phyloP scores from a whole-genome alignment of 1,284 basidiomycete genomes.

The Cystobasidiaceae sp. region DNA sequence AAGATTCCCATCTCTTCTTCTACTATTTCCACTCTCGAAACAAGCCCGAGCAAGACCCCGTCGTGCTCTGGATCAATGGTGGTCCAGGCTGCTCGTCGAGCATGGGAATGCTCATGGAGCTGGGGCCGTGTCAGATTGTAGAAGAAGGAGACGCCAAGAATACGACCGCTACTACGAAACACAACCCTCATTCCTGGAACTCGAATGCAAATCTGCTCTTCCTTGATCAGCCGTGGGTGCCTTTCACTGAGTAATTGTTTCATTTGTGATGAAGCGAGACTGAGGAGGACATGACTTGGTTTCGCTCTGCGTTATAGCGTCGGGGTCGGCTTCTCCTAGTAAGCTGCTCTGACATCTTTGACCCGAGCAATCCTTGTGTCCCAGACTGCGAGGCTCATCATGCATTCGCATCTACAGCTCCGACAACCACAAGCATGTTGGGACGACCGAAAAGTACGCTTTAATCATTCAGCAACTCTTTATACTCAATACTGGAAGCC shows the following conservation, averaged over 20 bases:
- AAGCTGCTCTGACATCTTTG: neutral
- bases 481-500: neutral
- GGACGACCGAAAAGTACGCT: conserved; percentile 37
- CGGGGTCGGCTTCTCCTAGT: conserved; percentile 46
- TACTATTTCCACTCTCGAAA: conserved; percentile 47
- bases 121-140: conserved; percentile 44
- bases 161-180: conserved; percentile 46
- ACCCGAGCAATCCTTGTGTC: neutral
- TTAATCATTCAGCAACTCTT: too few species aligned
- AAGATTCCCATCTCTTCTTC: conserved; percentile 48
- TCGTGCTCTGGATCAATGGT: conserved; percentile 48
- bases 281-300: too few species aligned
- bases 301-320: conserved; percentile 43
- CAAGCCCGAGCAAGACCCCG: conserved; percentile 45
- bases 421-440: conserved; percentile 41
- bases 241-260: neutral
- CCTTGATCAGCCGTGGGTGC: conserved; percentile 31
- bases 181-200: conserved; percentile 51
- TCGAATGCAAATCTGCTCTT: conserved; percentile 39
- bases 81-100: conserved; percentile 48
- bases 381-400: too few species aligned
- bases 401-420: conserved; percentile 31
- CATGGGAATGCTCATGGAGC: conserved; percentile 51
- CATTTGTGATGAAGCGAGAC: conserved; percentile 35
- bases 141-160: conserved; percentile 16